Conservation (phyloP, 345 rosid genomes). For the Eucalyptus curtisii region DNA sequence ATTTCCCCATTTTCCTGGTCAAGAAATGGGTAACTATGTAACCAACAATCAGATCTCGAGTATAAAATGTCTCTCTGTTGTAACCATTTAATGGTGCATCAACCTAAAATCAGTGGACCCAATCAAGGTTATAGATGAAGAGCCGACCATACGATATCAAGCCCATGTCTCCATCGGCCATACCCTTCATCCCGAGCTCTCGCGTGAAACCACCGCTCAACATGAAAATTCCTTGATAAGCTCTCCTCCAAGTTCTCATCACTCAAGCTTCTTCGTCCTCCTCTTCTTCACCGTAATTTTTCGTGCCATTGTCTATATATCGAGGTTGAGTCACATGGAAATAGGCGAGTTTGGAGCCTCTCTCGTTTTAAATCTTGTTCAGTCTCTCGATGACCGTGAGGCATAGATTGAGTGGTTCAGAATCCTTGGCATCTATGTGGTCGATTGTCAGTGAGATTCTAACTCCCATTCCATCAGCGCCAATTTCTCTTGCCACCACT, state of each 20-base stretch:
- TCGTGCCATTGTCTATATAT: conserved; percentile 48
- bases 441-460: conserved; percentile 71
- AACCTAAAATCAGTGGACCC: neutral
- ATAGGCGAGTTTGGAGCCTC: conserved; percentile 48
- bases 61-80: neutral
- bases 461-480: conserved; percentile 44
- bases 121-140: neutral
- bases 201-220: conserved; percentile 61
- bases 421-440: conserved; percentile 61
- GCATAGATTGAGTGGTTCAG: conserved; percentile 58
- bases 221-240: conserved; percentile 62
- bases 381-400: conserved; percentile 42
- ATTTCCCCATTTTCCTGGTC: neutral
- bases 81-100: neutral
- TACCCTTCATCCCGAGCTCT: conserved; percentile 54
- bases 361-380: conserved; percentile 34
- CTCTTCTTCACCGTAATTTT: conserved; percentile 32
- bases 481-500: conserved; percentile 30
- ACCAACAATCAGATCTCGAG: too few species aligned
- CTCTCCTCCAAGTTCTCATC: conserved; percentile 33
- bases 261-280: conserved; percentile 5
- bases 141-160: conserved; percentile 44
- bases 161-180: conserved; percentile 55
- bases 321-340: conserved; percentile 25
- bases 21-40: neutral